Evolutionary conservation across 2,329 filamentous ascomycete genomes (phyloP).

Genomic region (Fusarium sp.): DNA sequence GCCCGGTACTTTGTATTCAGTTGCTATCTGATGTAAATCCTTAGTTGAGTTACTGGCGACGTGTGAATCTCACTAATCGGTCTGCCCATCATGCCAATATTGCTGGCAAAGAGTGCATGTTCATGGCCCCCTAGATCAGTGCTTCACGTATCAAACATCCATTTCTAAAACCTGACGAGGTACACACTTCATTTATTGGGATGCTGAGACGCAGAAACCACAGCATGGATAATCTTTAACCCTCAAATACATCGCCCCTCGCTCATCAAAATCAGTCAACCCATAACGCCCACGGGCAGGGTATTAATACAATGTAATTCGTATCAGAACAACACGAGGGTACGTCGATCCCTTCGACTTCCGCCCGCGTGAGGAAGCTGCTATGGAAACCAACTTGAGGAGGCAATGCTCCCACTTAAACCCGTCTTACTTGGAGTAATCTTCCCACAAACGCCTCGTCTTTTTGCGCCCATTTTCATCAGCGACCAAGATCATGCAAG

Average conservation of each 20-base stretch:
- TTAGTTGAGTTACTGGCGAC: neutral
- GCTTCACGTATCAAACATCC: neutral
- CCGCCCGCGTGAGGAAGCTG: slow-evolving; percentile 29
- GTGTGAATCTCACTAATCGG: neutral
- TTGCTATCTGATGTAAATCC: neutral
- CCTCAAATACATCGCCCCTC: slow-evolving; percentile 17
- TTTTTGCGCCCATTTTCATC: slow-evolving; percentile 18
- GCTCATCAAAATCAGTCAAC: slow-evolving; percentile 33
- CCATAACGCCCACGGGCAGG: slow-evolving; percentile 42
- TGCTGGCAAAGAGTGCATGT: neutral
- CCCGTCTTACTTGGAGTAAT: slow-evolving; percentile 2
- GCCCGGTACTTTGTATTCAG: slow-evolving; percentile 32
- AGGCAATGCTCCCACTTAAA: slow-evolving; percentile 9
- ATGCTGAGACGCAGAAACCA: neutral
- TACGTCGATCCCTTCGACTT: slow-evolving; percentile 27
- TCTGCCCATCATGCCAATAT: neutral
- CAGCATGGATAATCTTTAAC: neutral
- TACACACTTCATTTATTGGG: neutral
- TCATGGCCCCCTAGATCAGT: neutral
- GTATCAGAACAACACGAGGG: slow-evolving; percentile 29
- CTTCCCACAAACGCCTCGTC: slow-evolving; percentile 26
- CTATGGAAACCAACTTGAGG: slow-evolving; percentile 5
- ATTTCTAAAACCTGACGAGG: neutral
- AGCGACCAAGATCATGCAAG: slow-evolving; percentile 1
- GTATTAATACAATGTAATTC: slow-evolving; percentile 47